These are phyloP conservation scores for Calonectria fujianensis DNA, from an alignment of 2,329 filamentous ascomycete genomes.

Conservation along the genomic window DNA sequence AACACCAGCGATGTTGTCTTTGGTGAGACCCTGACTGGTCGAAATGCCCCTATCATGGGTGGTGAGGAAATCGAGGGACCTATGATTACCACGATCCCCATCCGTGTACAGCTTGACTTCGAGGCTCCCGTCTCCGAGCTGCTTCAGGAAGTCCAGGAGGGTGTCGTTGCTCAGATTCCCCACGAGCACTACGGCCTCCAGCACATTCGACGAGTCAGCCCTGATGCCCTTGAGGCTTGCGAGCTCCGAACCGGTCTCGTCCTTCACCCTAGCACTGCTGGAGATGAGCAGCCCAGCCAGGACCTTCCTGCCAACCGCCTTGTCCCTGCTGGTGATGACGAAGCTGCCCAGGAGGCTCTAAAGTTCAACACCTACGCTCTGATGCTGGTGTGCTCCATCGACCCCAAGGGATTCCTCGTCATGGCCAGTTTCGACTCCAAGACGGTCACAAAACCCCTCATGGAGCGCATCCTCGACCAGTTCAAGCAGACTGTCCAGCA, in stretches of 20 bases:
- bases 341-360: slow-evolving; percentile 55
- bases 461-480: slow-evolving; percentile 72
- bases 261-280: slow-evolving; percentile 63
- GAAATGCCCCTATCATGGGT: slow-evolving; percentile 68
- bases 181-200: slow-evolving; percentile 79
- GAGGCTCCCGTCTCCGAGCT: slow-evolving; percentile 68
- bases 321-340: slow-evolving; percentile 70
- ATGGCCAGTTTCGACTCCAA: slow-evolving; percentile 79
- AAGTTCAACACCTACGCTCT: slow-evolving; percentile 77
- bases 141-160: slow-evolving; percentile 73
- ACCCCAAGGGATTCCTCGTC: slow-evolving; percentile 72
- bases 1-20: slow-evolving; percentile 73
- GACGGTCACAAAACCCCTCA: slow-evolving; percentile 70
- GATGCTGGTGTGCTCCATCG: slow-evolving; percentile 78
- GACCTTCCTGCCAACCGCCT: slow-evolving; percentile 69
- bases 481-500: slow-evolving; percentile 70
- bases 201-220: slow-evolving; percentile 74
- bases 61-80: slow-evolving; percentile 74
- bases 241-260: slow-evolving; percentile 74
- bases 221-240: slow-evolving; percentile 67
- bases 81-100: slow-evolving; percentile 76
- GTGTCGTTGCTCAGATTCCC: slow-evolving; percentile 74
- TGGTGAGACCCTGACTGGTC: slow-evolving; percentile 76
- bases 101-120: slow-evolving; percentile 68
- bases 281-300: slow-evolving; percentile 48